phyloP scores from a whole-genome alignment of 352 stramenopile genomes.

The Phytophthora multivora region DNA sequence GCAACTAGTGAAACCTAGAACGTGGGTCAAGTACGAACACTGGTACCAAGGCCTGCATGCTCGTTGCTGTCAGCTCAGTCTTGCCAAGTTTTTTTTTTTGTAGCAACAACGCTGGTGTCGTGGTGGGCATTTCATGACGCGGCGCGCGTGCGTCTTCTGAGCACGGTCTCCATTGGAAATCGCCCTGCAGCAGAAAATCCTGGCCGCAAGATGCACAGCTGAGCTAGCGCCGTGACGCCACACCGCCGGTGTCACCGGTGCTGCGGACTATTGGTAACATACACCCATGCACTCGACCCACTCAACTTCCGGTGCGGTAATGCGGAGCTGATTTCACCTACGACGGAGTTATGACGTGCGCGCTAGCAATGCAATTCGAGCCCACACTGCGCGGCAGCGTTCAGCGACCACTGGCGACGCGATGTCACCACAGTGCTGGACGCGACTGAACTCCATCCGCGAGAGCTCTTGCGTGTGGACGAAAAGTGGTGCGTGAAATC shows the following conservation, averaged over 20 bases:
- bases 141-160: not conserved
- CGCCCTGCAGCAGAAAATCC: constrained; percentile 18
- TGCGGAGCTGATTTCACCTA: constrained; percentile 11
- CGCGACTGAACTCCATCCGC: constrained; percentile 14
- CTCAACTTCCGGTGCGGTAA: constrained; percentile 17
- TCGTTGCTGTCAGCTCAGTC: not conserved
- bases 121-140: constrained; percentile 1
- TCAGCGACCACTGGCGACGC: constrained; percentile 3
- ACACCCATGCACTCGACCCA: not conserved
- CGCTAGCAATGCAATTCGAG: constrained; percentile 1
- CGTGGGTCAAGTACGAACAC: too few relatives aligned
- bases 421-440: constrained; percentile 5
- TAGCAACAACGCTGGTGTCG: not conserved
- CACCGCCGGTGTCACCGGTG: too few relatives aligned
- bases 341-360: constrained; percentile 12
- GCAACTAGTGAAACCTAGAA: too few relatives aligned
- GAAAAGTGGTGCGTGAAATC: constrained; percentile 21
- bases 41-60: not conserved
- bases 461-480: constrained; percentile 22
- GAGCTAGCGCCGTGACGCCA: not conserved
- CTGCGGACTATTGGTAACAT: constrained; percentile 14
- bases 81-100: not conserved
- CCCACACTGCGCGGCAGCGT: not conserved
- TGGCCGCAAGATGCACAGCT: not conserved
- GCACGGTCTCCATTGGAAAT: not conserved